Evolutionary conservation across 1,284 basidiomycete genomes (phyloP), one percentile per base, ranked within the genome.

Genomic region (Ceratobasidium sp.): DNA sequence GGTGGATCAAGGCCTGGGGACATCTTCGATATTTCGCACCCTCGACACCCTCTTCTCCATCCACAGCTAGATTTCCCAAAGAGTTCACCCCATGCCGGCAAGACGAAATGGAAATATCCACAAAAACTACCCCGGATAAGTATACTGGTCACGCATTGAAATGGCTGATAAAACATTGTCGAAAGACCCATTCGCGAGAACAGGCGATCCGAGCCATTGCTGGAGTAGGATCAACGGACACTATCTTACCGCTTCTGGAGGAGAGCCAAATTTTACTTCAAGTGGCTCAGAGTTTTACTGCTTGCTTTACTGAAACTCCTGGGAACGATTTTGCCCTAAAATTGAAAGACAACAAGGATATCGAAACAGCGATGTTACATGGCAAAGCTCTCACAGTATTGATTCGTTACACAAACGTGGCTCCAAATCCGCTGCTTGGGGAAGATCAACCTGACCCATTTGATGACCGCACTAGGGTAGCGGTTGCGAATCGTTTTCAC

Each of bases 221-320:
- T 13, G 63, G 47, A 1, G 32, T 30, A 23, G 13, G 21, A 4
- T 30, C 52, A 6, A 35, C 35, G 13, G 44, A 46, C 11, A 14
- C 11, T 14, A 26, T 46, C 21, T 55, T 32, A 38, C 26, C 43
- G 6, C 50, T 30, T 21, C 50, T 44, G 5, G 38, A 23, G 7
- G 26, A 44, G 18, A 23, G 55, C 18, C 28, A 35, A 9, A 9
- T 57, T 8, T 28, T 54, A 7, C 8, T 32, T 14, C 49, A 52
- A 1, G 35, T 66, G 14, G 63, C 52, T 32, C 64, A 69, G 44
- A 54, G 41, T 4, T 69, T 69, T 21, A 55, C 52, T 5, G 49
- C 64, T 4, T 46, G 23, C 2, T 69, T 69, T n/a, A 41, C 28
- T 1, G 63, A 49, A 14, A 11, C 35, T 13, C n/a, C 8, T 28